Evolutionary conservation across 805 yeast species (phyloP).

Genomic region (Nakazawaea laoshanensis): DNA sequence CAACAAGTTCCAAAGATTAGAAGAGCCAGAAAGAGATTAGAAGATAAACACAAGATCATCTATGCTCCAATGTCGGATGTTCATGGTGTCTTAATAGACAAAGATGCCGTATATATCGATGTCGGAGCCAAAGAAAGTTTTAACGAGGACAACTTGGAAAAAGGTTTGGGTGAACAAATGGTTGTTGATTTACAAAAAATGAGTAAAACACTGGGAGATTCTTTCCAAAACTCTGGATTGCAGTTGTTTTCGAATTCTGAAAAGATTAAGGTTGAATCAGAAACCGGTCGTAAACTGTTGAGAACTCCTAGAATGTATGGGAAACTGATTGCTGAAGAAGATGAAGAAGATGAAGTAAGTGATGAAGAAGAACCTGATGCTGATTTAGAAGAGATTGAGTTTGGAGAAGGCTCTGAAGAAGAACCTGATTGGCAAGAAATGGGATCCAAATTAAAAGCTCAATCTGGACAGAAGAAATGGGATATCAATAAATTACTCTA

Average conservation of each 20-base stretch:
- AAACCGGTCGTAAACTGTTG: conserved; percentile 54
- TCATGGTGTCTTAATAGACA: conserved; percentile 96
- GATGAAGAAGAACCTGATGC: conserved; percentile 35
- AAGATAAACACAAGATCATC: conserved; percentile 86
- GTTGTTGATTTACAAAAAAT: conserved; percentile 78
- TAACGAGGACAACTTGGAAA: conserved; percentile 21
- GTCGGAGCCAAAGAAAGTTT: conserved; percentile 35
- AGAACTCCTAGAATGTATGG: conserved; percentile 58
- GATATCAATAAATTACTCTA: conserved; percentile 77
- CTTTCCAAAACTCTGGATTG: conserved; percentile 44
- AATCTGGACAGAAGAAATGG: conserved; percentile 48
- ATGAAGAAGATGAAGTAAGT: conserved; percentile 32
- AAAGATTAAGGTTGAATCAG: conserved; percentile 31
- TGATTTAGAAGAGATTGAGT: conserved; percentile 38
- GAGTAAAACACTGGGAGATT: conserved; percentile 48
- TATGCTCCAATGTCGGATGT: conserved; percentile 99
- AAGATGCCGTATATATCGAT: conserved; percentile 94
- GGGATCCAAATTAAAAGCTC: conserved; percentile 56
- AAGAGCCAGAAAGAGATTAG: conserved; percentile 70
- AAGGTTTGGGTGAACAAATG: conserved; percentile 79
- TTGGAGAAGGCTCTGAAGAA: conserved; percentile 28
- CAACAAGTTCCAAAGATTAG: conserved; percentile 38
- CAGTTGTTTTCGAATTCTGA: conserved; percentile 63
- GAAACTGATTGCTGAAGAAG: conserved; percentile 35
- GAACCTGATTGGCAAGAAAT: conserved; percentile 33